phyloP scores from a whole-genome alignment of 208 protist genomes.

The Lotmaria passim region DNA sequence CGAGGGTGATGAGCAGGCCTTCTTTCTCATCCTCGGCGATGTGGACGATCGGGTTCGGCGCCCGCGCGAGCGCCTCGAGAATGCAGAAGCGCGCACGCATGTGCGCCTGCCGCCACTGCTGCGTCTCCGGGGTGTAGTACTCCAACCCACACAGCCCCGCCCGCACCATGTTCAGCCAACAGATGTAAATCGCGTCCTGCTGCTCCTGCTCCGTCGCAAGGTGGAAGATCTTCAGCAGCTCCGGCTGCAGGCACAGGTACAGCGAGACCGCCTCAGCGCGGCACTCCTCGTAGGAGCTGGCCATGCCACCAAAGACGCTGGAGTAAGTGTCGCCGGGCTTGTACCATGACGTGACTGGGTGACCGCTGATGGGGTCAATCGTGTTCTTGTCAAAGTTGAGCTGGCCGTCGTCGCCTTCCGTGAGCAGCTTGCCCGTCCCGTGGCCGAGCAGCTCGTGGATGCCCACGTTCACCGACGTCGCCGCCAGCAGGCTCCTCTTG shows the following conservation, averaged over 20 bases:
- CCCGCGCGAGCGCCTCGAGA: slow-evolving; percentile 72
- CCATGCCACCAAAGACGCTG: slow-evolving; percentile 69
- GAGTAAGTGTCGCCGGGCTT: slow-evolving; percentile 91
- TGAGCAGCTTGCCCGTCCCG: slow-evolving; percentile 90
- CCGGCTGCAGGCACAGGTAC: slow-evolving; percentile 72
- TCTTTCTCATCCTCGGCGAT: slow-evolving; percentile 57
- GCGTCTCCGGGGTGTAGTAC: slow-evolving; percentile 88
- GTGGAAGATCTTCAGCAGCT: slow-evolving; percentile 75
- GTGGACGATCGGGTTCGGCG: slow-evolving; percentile 56
- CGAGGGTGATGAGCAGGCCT: slow-evolving; percentile 69
- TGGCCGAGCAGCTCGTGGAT: slow-evolving; percentile 95
- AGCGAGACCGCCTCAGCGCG: slow-evolving; percentile 90
- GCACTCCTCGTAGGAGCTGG: slow-evolving; percentile 90
- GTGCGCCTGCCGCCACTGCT: slow-evolving; percentile 92
- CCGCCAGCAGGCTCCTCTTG: slow-evolving; percentile 50
- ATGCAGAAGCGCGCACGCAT: slow-evolving; percentile 93
- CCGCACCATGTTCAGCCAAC: slow-evolving; percentile 94
- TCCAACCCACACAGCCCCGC: slow-evolving; percentile 89
- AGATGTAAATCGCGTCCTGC: slow-evolving; percentile 66
- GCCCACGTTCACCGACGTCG: slow-evolving; percentile 93
- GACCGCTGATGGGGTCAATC: slow-evolving; percentile 77
- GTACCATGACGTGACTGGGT: slow-evolving; percentile 82
- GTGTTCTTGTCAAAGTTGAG: slow-evolving; percentile 77
- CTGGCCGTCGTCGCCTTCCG: slow-evolving; percentile 57
- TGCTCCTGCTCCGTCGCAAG: slow-evolving; percentile 45